Percentiles rank a stretch among this genome's conserved stretches.
These are phyloP conservation scores for Ogataea hybrid DNA, from an alignment of 1,139 yeast species.

Conservation along the genomic window DNA sequence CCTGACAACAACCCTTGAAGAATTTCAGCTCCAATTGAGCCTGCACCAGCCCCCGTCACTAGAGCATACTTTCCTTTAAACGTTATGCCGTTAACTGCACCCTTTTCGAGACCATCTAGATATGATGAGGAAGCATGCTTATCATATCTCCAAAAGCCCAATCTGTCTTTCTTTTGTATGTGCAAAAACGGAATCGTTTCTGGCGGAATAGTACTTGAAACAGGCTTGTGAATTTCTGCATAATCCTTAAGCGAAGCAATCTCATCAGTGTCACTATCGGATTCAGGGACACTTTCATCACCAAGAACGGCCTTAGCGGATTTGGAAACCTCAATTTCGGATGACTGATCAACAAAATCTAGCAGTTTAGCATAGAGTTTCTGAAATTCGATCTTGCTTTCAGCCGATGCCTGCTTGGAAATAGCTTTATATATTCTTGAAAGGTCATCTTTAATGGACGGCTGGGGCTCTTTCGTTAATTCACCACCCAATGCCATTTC, in stretches of 20 bases:
- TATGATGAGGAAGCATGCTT: constrained; percentile 71
- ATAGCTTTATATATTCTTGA: constrained; percentile 82
- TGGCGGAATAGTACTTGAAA: constrained; percentile 68
- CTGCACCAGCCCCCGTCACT: constrained; percentile 98
- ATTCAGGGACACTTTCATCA: constrained; percentile 51
- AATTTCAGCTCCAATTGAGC: constrained; percentile 97
- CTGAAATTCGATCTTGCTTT: constrained; percentile 76
- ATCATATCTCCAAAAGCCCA: constrained; percentile 84
- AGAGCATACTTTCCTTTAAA: constrained; percentile 87
- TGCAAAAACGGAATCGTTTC: constrained; percentile 95
- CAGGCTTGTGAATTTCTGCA: constrained; percentile 69
- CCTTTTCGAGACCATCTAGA: constrained; percentile 87
- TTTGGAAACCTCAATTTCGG: constrained; percentile 57
- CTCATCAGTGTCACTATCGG: constrained; percentile 62
- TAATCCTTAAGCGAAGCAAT: constrained; percentile 79
- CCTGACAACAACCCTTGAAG: constrained; percentile 94
- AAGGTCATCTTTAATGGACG: constrained; percentile 81
- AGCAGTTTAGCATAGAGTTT: constrained; percentile 76
- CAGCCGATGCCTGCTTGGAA: constrained; percentile 60
- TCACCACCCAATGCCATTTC: constrained; percentile 97
- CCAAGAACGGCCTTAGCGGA: constrained; percentile 41
- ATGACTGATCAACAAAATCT: constrained; percentile 65
- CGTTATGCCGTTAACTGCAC: constrained; percentile 90
- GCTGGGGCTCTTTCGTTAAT: constrained; percentile 64
- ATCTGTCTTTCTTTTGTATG: constrained; percentile 70